These are phyloP conservation scores for Lumnitzera littorea DNA, from an alignment of 345 rosid species.

Conservation along the genomic window DNA sequence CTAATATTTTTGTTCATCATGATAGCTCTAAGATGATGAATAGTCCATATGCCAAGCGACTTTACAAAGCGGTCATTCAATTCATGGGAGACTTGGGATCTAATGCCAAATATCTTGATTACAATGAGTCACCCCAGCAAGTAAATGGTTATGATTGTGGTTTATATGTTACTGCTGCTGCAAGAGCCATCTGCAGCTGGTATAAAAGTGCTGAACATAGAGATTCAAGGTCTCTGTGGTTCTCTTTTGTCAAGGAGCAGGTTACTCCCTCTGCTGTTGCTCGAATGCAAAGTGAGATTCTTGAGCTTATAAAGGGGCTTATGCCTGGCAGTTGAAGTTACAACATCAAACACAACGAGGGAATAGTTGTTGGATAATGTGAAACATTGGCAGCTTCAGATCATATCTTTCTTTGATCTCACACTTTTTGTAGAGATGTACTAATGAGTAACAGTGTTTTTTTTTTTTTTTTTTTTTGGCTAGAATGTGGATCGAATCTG, in stretches of 20 bases:
- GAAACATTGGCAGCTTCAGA: too few species aligned
- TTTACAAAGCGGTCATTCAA: conserved; percentile 33
- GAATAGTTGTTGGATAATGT: too few species aligned
- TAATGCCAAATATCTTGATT: conserved; percentile 32
- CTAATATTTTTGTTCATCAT: conserved; percentile 63
- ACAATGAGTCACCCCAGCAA: conserved; percentile 54
- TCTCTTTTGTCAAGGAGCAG: conserved; percentile 44
- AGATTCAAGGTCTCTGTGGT: conserved; percentile 42
- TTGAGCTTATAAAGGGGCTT: conserved; percentile 39
- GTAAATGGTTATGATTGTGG: conserved; percentile 73
- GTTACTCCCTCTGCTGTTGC: conserved; percentile 44
- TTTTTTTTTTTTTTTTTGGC: too few species aligned
- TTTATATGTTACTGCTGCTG: conserved; percentile 47
- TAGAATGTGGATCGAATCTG: too few species aligned
- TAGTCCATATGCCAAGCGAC: conserved; percentile 26
- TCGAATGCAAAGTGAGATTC: conserved; percentile 46
- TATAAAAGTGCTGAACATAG: conserved; percentile 18
- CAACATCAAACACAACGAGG: too few species aligned
- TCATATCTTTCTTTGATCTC: too few species aligned
- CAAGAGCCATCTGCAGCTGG: conserved; percentile 56
- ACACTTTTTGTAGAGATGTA: too few species aligned
- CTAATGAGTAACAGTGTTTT: too few species aligned
- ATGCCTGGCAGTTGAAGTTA: conserved; percentile 13
- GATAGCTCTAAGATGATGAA: conserved; percentile 52
- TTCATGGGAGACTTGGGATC: conserved; percentile 22